Evolutionary conservation across 2,329 filamentous ascomycete species (phyloP).

Genomic region (Arthrobotrys megalospora): DNA sequence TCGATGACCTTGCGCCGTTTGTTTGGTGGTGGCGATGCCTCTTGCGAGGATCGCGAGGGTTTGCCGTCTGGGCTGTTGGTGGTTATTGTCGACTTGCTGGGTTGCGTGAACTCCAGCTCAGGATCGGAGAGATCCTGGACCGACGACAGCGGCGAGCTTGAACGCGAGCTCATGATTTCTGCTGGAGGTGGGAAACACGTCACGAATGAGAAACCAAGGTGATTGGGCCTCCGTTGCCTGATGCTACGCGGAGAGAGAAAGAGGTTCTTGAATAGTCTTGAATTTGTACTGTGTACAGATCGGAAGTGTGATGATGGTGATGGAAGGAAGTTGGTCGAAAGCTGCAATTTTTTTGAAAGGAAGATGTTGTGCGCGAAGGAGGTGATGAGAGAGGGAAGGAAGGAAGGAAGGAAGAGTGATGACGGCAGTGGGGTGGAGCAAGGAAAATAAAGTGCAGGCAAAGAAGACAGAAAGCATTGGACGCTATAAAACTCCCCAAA

Average conservation of each 20-base stretch:
- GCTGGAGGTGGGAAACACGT: constrained; percentile 37
- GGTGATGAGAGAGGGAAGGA: constrained; percentile 11
- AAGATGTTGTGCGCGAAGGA: constrained; percentile 6
- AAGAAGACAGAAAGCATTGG: constrained; percentile 58
- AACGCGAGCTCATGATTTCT: constrained; percentile 57
- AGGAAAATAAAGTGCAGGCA: constrained; percentile 53
- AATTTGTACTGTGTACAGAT: constrained; percentile 26
- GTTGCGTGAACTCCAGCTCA: constrained; percentile 49
- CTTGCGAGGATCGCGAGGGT: constrained; percentile 41
- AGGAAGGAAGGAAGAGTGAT: constrained; percentile 26
- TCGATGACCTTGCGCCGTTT: constrained; percentile 57
- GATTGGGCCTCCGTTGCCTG: background rate
- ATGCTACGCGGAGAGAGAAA: background rate
- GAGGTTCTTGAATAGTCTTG: constrained; percentile 13
- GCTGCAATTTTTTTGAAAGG: constrained; percentile 2
- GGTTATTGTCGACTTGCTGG: constrained; percentile 35
- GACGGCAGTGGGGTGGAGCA: constrained; percentile 56
- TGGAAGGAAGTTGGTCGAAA: constrained; percentile 18
- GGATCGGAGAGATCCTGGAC: constrained; percentile 55
- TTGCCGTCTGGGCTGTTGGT: constrained; percentile 43
- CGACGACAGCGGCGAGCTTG: constrained; percentile 59
- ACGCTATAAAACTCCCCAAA: constrained; percentile 54
- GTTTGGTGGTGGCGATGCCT: constrained; percentile 46
- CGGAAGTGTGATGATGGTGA: background rate
- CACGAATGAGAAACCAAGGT: constrained; percentile 16